Conservation (phyloP, 768 basidiomycete genomes). For the Hygrophoropsis aurantiaca region DNA sequence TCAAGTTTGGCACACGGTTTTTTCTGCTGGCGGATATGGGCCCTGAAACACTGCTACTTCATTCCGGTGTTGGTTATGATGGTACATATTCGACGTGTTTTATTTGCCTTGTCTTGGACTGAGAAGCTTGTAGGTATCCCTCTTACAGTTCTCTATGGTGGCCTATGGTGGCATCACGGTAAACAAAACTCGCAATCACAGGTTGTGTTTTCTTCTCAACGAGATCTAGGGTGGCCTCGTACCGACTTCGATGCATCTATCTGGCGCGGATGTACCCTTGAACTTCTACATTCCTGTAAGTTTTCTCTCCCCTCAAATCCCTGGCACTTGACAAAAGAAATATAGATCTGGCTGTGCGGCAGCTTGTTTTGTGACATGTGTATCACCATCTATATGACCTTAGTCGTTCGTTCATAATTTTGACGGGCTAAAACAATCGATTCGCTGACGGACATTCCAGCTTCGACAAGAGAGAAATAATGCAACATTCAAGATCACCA, state of each 20-base stretch:
- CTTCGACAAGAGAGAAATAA: neutral
- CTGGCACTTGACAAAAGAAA: neutral
- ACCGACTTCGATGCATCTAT: neutral
- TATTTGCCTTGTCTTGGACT: neutral
- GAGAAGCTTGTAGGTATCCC: conserved; percentile 13
- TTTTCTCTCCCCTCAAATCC: no score
- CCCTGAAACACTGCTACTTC: neutral
- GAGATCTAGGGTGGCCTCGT: conserved; percentile 7
- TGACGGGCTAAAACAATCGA: neutral
- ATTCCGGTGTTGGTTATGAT: neutral
- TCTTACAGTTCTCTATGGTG: conserved; percentile 18
- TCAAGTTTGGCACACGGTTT: neutral
- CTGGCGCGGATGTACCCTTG: neutral
- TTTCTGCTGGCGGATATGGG: neutral
- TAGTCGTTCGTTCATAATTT: neutral
- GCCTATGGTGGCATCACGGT: conserved; percentile 5
- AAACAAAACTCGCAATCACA: neutral
- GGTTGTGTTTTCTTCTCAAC: no score
- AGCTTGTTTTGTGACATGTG: neutral
- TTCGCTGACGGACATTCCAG: neutral
- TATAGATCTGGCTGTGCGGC: neutral
- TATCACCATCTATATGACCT: neutral
- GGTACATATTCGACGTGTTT: no score
- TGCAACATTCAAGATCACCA: neutral
- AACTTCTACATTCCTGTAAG: conserved; percentile 9